A percentile compares a stretch with the other conserved stretches of the same genome.
phyloP scores from a whole-genome alignment of 108 stramenopile species.

The Schizochytrium sp. region DNA sequence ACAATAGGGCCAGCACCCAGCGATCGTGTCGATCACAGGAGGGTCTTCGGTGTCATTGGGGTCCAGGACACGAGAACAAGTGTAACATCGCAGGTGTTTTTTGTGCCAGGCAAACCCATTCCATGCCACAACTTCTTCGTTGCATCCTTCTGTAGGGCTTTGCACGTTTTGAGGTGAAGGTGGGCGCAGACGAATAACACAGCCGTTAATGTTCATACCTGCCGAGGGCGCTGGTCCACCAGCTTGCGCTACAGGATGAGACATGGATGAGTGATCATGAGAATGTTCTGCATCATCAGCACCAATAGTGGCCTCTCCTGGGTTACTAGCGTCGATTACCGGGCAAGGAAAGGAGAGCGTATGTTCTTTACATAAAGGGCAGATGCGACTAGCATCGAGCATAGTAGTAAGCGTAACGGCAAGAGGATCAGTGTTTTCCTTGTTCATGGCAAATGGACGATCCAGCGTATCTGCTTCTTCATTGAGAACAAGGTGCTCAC shows the following conservation, averaged over 20 bases:
- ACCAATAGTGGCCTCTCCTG: neutral
- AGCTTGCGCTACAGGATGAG: no score
- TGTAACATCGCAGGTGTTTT: constrained; percentile 19
- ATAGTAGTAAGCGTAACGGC: neutral
- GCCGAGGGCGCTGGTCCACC: no score
- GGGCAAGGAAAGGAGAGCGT: neutral
- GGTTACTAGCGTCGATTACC: neutral
- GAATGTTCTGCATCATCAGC: no score
- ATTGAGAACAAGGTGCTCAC: neutral
- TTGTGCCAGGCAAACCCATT: constrained; percentile 47
- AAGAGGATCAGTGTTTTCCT: neutral
- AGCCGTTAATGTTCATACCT: neutral
- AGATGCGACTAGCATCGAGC: neutral
- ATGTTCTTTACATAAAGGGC: constrained; percentile 37
- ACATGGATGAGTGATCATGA: no score
- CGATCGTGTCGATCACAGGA: neutral
- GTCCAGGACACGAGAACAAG: constrained; percentile 10
- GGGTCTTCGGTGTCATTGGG: constrained; percentile 32
- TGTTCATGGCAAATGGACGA: neutral
- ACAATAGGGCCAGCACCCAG: constrained; percentile 38
- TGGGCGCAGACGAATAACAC: neutral
- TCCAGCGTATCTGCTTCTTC: neutral
- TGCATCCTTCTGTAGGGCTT: neutral
- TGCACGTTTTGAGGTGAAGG: neutral
- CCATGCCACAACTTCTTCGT: neutral